These are phyloP conservation scores for Hamamelis virginiana DNA, from an alignment of 164 flowering plant species.

Conservation along the genomic window DNA sequence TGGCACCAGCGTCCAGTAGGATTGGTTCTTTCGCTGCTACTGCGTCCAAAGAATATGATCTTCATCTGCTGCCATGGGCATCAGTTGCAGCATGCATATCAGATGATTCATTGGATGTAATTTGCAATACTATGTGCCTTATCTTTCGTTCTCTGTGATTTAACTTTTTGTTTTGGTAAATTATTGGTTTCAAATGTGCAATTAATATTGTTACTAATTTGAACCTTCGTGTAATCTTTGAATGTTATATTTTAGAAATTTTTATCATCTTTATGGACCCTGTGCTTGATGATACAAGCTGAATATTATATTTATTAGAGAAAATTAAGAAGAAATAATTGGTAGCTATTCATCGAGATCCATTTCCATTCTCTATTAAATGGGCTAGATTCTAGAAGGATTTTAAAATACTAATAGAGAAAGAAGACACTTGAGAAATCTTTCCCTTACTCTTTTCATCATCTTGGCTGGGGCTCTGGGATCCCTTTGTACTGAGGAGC, in stretches of 20 bases:
- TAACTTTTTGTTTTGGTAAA: not conserved
- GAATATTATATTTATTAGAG: not conserved
- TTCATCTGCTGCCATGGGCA: conserved; percentile 93
- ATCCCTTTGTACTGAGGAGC: not conserved
- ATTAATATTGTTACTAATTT: not conserved
- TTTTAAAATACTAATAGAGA: not conserved
- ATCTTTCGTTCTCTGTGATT: not conserved
- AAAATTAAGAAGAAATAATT: not conserved
- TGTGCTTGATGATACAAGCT: not conserved
- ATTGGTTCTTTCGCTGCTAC: conserved; percentile 75
- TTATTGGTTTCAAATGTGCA: not conserved
- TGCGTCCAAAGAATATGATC: conserved; percentile 85
- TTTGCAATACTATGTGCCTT: conserved; percentile 7
- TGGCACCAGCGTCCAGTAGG: conserved; percentile 79
- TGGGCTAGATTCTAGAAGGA: too few species aligned
- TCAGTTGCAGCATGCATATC: conserved; percentile 93
- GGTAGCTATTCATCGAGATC: not conserved
- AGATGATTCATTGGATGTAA: conserved; percentile 49
- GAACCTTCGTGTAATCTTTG: not conserved
- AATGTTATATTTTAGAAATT: not conserved
- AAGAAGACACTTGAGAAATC: not conserved
- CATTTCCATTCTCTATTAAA: too few species aligned
- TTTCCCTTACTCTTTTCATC: not conserved
- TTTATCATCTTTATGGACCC: not conserved
- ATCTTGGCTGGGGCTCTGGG: not conserved